Percentiles rank a stretch among this genome's conserved stretches.
Evolutionary conservation across 805 yeast genomes (phyloP).

Genomic region (Priceomyces medius): DNA sequence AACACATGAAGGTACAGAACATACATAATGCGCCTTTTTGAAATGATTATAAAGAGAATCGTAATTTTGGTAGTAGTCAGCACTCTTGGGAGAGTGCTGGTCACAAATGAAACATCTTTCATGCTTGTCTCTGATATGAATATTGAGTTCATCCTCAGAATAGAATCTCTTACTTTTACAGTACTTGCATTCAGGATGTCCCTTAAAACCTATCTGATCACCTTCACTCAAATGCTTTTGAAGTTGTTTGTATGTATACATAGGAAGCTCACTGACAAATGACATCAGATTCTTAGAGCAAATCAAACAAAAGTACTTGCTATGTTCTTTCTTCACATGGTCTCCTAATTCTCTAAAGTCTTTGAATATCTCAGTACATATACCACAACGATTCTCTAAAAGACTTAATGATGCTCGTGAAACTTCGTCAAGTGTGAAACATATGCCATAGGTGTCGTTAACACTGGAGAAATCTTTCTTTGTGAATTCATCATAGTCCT

Average conservation of each 20-base stretch:
- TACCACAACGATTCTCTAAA: constrained; percentile 52
- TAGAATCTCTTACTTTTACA: constrained; percentile 76
- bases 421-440: constrained; percentile 57
- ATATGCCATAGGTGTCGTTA: constrained; percentile 51
- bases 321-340: constrained; percentile 68
- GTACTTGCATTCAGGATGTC: constrained; percentile 86
- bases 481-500: constrained; percentile 38
- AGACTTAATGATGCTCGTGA: constrained; percentile 49
- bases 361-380: constrained; percentile 39
- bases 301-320: constrained; percentile 63
- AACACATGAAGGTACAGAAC: constrained; percentile 73
- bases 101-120: constrained; percentile 92
- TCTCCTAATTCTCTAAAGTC: constrained; percentile 58
- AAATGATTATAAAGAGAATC: constrained; percentile 76
- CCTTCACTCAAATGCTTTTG: constrained; percentile 72
- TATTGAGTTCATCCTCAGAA: constrained; percentile 79
- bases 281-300: constrained; percentile 78
- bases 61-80: constrained; percentile 70
- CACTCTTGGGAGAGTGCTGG: constrained; percentile 57
- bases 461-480: constrained; percentile 27
- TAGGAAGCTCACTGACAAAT: constrained; percentile 66
- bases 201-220: constrained; percentile 74
- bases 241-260: constrained; percentile 61
- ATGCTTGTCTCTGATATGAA: constrained; percentile 80
- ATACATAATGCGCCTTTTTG: constrained; percentile 66